A percentile compares a stretch with the other conserved stretches of the same genome.
phyloP scores from a whole-genome alignment of 1,284 basidiomycete genomes.

The Heterobasidion annosum region DNA sequence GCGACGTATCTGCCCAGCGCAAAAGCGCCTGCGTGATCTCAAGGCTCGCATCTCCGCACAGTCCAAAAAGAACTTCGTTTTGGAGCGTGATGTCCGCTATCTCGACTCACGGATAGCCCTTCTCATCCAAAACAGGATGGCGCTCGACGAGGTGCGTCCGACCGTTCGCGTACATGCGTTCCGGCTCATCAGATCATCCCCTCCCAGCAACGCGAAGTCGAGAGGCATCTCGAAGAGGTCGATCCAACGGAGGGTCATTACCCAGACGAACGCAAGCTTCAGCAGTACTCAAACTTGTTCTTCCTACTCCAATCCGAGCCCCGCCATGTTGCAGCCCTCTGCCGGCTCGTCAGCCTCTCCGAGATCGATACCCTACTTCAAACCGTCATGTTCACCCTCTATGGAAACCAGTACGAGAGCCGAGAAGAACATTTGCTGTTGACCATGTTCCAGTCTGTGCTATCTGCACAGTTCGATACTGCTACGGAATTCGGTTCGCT shows the following conservation, averaged over 20 bases:
- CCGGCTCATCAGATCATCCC: conserved; percentile 1
- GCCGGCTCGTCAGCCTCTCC: conserved; percentile 91
- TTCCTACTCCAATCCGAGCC: conserved; percentile 98
- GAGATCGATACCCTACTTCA: conserved; percentile 99
- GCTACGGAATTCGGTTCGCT: conserved; percentile 97
- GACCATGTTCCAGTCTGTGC: conserved; percentile 98
- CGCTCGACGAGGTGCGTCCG: conserved; percentile 78
- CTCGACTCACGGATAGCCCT: conserved; percentile 96
- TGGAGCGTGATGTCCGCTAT: conserved; percentile 97
- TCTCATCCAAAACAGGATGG: conserved; percentile 97
- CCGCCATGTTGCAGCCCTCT: conserved; percentile 91
- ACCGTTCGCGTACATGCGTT: neutral
- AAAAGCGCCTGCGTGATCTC: conserved; percentile 91
- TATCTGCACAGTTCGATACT: conserved; percentile 97
- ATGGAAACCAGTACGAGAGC: conserved; percentile 99
- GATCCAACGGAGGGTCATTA: conserved; percentile 85
- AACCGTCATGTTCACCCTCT: conserved; percentile 99
- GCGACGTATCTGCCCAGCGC: conserved; percentile 42
- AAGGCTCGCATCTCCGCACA: conserved; percentile 98
- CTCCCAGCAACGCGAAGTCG: conserved; percentile 81
- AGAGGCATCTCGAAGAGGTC: conserved; percentile 90
- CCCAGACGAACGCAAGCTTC: conserved; percentile 87
- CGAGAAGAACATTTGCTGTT: conserved; percentile 96
- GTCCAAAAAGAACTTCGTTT: conserved; percentile 98
- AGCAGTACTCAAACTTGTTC: conserved; percentile 98